Percentiles rank a stretch among this genome's conserved stretches.
Conservation (phyloP, 331 rosid species). For the Ulmus americana region DNA sequence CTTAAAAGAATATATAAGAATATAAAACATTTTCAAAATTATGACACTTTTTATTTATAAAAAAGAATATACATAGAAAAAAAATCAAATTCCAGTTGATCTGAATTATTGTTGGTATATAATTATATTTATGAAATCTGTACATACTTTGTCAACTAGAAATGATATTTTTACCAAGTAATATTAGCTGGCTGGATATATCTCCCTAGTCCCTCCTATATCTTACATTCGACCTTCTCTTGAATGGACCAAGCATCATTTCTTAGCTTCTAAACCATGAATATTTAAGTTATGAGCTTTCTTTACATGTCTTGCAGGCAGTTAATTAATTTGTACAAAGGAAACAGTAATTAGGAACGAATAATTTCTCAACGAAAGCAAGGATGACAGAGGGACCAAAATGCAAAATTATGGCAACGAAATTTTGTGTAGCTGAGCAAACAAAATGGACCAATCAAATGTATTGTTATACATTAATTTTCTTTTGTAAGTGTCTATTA, state of each 20-base stretch:
- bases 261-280: background rate
- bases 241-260: background rate
- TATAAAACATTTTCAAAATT: too few species aligned
- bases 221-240: background rate
- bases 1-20: too few species aligned
- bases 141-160: too few species aligned
- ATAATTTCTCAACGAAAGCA: background rate
- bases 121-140: too few species aligned
- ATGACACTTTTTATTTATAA: too few species aligned
- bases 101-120: too few species aligned
- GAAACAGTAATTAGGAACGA: background rate
- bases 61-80: too few species aligned
- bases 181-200: too few species aligned
- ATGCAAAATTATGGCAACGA: slow-evolving; percentile 5
- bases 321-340: slow-evolving; percentile 21
- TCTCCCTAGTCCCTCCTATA: background rate
- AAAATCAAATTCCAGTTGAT: too few species aligned
- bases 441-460: background rate
- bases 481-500: background rate
- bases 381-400: background rate
- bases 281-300: background rate
- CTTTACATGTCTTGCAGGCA: slow-evolving; percentile 23
- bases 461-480: slow-evolving; percentile 3
- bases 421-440: background rate
- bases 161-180: too few species aligned